A percentile compares a stretch with the other conserved stretches of the same genome.
Evolutionary conservation across 1,284 basidiomycete species (phyloP).

Genomic region (Termitomyces sp.): DNA sequence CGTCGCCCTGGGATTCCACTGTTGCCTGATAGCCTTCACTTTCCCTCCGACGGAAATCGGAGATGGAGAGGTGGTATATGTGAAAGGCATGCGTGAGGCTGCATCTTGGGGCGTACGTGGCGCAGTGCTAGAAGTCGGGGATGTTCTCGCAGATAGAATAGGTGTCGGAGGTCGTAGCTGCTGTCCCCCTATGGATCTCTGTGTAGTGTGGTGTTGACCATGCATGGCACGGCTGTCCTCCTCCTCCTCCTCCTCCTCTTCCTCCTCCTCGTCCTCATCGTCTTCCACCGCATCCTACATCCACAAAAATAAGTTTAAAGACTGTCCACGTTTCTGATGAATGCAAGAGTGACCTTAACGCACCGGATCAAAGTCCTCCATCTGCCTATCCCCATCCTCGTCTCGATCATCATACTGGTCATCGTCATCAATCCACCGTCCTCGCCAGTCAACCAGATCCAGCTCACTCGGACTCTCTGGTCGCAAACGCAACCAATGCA

Average conservation of each 20-base stretch:
- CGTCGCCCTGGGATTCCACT: constrained; percentile 37
- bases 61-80: constrained; percentile 24
- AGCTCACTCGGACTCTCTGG: constrained; percentile 79
- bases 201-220: constrained; percentile 23
- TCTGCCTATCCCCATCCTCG: constrained; percentile 62
- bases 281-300: constrained; percentile 44
- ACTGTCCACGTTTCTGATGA: constrained; percentile 5
- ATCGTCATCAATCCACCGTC: constrained; percentile 75
- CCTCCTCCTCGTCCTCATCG: constrained; percentile 62
- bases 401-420: constrained; percentile 62
- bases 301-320: constrained; percentile 9
- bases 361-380: constrained; percentile 82
- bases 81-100: constrained; percentile 16
- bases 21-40: constrained; percentile 46
- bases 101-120: constrained; percentile 33
- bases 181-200: constrained; percentile 20
- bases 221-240: constrained; percentile 31
- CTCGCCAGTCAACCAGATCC: constrained; percentile 82
- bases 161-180: constrained; percentile 24
- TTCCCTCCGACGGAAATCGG: constrained; percentile 31
- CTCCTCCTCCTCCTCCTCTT: constrained; percentile 50
- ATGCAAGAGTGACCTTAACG: constrained; percentile 24
- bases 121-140: constrained; percentile 38
- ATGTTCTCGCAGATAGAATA: constrained; percentile 41
- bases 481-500: constrained; percentile 91